These are phyloP conservation scores for Apiospora marii DNA, from an alignment of 2,329 filamentous ascomycete genomes.

Conservation along the genomic window DNA sequence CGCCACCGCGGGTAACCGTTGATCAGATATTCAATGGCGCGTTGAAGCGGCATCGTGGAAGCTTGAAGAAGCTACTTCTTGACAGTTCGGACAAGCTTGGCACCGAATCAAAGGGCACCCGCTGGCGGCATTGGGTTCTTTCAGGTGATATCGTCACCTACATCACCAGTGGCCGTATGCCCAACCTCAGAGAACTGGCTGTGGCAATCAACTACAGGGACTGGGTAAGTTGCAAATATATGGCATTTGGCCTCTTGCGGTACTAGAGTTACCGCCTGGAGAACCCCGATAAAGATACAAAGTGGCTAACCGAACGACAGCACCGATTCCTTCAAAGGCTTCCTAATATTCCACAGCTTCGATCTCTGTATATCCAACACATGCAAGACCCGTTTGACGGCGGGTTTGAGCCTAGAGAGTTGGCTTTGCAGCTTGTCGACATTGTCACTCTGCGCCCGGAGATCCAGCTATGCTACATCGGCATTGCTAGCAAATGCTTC, in stretches of 20 bases:
- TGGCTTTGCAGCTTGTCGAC: constrained; percentile 79
- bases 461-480: constrained; percentile 80
- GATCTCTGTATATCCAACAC: constrained; percentile 74
- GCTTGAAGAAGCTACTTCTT: constrained; percentile 76
- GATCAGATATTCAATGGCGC: constrained; percentile 76
- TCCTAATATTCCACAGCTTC: constrained; percentile 73
- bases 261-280: background rate
- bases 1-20: constrained; percentile 63
- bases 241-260: background rate
- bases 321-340: constrained; percentile 81
- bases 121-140: constrained; percentile 76
- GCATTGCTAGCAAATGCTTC: constrained; percentile 79
- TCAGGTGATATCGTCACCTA: constrained; percentile 74
- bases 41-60: constrained; percentile 73
- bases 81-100: constrained; percentile 69
- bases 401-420: constrained; percentile 68
- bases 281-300: background rate
- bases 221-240: constrained; percentile 67
- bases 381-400: constrained; percentile 68
- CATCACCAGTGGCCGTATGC: constrained; percentile 80
- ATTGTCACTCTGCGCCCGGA: constrained; percentile 80
- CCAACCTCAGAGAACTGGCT: constrained; percentile 73
- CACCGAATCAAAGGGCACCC: constrained; percentile 47
- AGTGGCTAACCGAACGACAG: constrained; percentile 48
- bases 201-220: constrained; percentile 77